phyloP scores from a whole-genome alignment of 2,329 filamentous ascomycete species.

The Curvularia verruculosa region DNA sequence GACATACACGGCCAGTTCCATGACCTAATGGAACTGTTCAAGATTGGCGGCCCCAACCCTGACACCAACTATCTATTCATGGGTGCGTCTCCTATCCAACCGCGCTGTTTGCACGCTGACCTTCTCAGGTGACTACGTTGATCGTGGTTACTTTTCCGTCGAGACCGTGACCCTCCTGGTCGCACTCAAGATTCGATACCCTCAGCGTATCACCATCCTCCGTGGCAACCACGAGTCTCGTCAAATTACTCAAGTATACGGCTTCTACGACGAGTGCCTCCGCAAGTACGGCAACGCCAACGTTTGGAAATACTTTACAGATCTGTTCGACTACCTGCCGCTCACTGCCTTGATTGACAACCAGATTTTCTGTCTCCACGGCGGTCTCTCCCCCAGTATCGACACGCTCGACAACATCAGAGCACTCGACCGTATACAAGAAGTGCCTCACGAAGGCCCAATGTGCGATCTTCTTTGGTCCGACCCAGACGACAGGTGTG shows the following conservation, averaged over 20 bases:
- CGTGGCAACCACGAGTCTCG: constrained; percentile 86
- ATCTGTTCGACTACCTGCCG: constrained; percentile 78
- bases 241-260: constrained; percentile 79
- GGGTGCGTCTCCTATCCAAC: constrained; percentile 61
- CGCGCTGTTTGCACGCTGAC: constrained; percentile 21
- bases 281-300: constrained; percentile 66
- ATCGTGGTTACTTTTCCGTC: constrained; percentile 98
- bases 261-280: constrained; percentile 38
- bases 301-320: constrained; percentile 80
- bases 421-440: constrained; percentile 60
- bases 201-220: constrained; percentile 95
- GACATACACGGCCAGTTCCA: constrained; percentile 99
- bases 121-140: constrained; percentile 88
- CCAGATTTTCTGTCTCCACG: constrained; percentile 75
- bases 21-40: constrained; percentile 99
- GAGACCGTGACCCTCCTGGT: constrained; percentile 97
- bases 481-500: constrained; percentile 94
- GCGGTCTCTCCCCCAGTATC: constrained; percentile 74
- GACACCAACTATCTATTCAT: constrained; percentile 99
- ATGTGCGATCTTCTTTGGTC: constrained; percentile 81
- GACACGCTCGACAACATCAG: constrained; percentile 74
- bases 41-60: constrained; percentile 96
- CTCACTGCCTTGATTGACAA: constrained; percentile 76
- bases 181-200: constrained; percentile 96
- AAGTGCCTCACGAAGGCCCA: constrained; percentile 77